Evolutionary conservation across 352 stramenopile species (phyloP).

Genomic region (Phytophthora citricola): DNA sequence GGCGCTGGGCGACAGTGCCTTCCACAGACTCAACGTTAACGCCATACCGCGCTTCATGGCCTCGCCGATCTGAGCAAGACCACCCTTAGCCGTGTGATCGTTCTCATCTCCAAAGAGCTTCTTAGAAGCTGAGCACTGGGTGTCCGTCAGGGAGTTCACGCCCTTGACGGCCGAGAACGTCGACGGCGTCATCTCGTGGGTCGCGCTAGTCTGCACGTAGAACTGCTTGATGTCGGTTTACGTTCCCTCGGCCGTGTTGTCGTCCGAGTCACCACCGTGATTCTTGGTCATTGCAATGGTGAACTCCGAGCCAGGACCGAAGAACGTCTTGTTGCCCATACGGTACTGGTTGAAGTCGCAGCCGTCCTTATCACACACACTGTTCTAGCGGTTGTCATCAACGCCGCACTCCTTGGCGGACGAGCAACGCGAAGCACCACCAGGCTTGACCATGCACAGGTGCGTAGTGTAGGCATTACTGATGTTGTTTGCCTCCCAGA

Average conservation of each 20-base stretch:
- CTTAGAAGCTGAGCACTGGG: slow-evolving; percentile 28
- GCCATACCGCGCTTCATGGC: slow-evolving; percentile 61
- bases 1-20: slow-evolving; percentile 48
- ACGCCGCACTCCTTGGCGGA: slow-evolving; percentile 17
- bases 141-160: slow-evolving; percentile 31
- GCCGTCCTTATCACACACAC: slow-evolving; percentile 37
- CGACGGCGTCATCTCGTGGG: slow-evolving; percentile 19
- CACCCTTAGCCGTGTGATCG: slow-evolving; percentile 44
- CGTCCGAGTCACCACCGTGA: slow-evolving; percentile 37
- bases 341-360: slow-evolving; percentile 3
- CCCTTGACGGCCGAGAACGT: slow-evolving; percentile 15
- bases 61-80: slow-evolving; percentile 47
- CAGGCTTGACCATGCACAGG: slow-evolving; percentile 36
- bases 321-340: slow-evolving; percentile 41
- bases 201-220: slow-evolving; percentile 26
- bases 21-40: slow-evolving; percentile 73
- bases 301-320: slow-evolving; percentile 25
- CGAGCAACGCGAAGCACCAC: slow-evolving; percentile 30
- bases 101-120: slow-evolving; percentile 50
- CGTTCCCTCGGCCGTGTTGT: slow-evolving; percentile 21
- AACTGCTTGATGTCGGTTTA: slow-evolving; percentile 25
- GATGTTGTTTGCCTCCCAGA: slow-evolving; percentile 64
- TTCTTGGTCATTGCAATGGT: slow-evolving; percentile 31
- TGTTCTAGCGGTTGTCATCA: slow-evolving; percentile 16
- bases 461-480: slow-evolving; percentile 51